phyloP scores from a whole-genome alignment of 2,329 filamentous ascomycete species.

The Lasiodiplodia sp. region DNA sequence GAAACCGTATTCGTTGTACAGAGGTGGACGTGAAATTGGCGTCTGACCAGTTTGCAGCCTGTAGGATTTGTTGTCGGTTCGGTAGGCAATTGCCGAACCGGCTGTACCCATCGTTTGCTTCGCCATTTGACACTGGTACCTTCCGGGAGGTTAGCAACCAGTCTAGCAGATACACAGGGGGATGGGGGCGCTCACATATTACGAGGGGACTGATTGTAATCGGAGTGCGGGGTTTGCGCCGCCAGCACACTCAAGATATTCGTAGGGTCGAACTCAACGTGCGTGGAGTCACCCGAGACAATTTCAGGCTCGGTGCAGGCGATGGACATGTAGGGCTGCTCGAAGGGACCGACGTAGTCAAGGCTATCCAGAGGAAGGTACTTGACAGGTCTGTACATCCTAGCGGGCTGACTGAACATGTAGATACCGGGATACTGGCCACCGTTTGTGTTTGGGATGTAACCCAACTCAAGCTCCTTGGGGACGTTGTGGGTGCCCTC shows the following conservation, averaged over 20 bases:
- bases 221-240: slow-evolving; percentile 98
- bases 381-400: slow-evolving; percentile 91
- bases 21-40: slow-evolving; percentile 86
- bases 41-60: slow-evolving; percentile 94
- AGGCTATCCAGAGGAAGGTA: slow-evolving; percentile 86
- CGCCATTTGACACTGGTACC: slow-evolving; percentile 98
- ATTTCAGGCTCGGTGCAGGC: slow-evolving; percentile 90
- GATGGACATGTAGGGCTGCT: slow-evolving; percentile 98
- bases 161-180: too few species aligned
- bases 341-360: slow-evolving; percentile 90
- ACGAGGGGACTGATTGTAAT: slow-evolving; percentile 96
- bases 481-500: slow-evolving; percentile 83
- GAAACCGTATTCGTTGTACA: slow-evolving; percentile 95
- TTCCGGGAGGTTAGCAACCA: too few species aligned
- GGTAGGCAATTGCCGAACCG: slow-evolving; percentile 80
- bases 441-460: slow-evolving; percentile 83
- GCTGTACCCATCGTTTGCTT: slow-evolving; percentile 99
- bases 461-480: slow-evolving; percentile 86
- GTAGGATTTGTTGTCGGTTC: slow-evolving; percentile 98
- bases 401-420: slow-evolving; percentile 83
- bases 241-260: slow-evolving; percentile 97
- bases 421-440: slow-evolving; percentile 98
- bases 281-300: slow-evolving; percentile 85
- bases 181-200: too few species aligned
- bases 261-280: slow-evolving; percentile 92